These are phyloP conservation scores for Fusarium redolens DNA, from an alignment of 2,329 filamentous ascomycete genomes.

Conservation along the genomic window DNA sequence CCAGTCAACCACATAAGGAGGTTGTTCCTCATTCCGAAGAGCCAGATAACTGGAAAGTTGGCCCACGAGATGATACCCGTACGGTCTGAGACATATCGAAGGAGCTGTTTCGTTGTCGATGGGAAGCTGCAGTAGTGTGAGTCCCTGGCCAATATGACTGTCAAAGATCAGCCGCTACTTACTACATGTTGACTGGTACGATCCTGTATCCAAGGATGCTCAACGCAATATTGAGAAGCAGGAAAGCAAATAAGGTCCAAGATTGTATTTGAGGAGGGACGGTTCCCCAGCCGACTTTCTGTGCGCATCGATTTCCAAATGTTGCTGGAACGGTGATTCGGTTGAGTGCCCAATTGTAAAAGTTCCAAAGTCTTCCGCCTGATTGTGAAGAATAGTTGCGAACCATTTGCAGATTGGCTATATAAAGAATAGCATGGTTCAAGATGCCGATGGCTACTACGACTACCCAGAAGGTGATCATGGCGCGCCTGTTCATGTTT, in stretches of 20 bases:
- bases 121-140: conserved; percentile 49
- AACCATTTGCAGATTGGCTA: conserved; percentile 6
- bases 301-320: conserved; percentile 56
- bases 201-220: conserved; percentile 53
- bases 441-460: conserved; percentile 53
- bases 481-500: conserved; percentile 42
- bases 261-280: conserved; percentile 58
- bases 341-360: conserved; percentile 48
- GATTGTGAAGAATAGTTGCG: conserved; percentile 1
- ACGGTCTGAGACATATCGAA: conserved; percentile 70
- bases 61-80: conserved; percentile 73
- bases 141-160: not conserved
- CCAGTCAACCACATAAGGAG: conserved; percentile 73
- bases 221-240: conserved; percentile 53
- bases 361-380: not conserved
- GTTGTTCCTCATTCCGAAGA: conserved; percentile 76
- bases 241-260: conserved; percentile 53
- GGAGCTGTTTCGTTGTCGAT: conserved; percentile 48
- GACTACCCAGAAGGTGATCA: conserved; percentile 55
- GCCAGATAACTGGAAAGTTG: conserved; percentile 72
- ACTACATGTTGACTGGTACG: conserved; percentile 56
- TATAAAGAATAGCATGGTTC: conserved; percentile 44
- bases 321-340: conserved; percentile 55
- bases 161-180: too few relatives aligned
- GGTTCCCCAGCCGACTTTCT: conserved; percentile 59